Conservation (phyloP, 345 rosid genomes). For the Pseudoturritis turrita region DNA sequence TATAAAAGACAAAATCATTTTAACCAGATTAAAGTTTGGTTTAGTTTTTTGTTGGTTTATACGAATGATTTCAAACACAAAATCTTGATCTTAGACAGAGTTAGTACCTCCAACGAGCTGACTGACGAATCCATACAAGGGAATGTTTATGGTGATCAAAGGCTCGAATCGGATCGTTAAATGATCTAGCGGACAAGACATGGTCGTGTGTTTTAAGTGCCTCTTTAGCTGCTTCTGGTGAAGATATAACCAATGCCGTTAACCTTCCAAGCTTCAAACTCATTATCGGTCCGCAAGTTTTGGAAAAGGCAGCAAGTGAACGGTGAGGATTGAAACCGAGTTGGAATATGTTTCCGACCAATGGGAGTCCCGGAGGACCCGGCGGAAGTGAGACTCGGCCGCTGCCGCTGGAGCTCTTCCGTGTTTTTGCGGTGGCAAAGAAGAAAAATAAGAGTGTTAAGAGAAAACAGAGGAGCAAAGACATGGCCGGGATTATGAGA, state of each 20-base stretch:
- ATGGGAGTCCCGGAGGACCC: constrained; percentile 31
- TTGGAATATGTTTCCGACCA: constrained; percentile 43
- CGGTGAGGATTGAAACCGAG: constrained; percentile 35
- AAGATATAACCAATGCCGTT: constrained; percentile 24
- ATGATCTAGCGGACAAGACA: constrained; percentile 16
- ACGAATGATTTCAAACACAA: not conserved
- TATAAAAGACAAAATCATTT: not conserved
- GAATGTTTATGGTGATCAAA: constrained; percentile 26
- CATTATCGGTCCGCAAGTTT: constrained; percentile 42
- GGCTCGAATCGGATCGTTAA: constrained; percentile 25
- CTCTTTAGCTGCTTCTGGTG: constrained; percentile 29
- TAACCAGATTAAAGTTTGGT: not conserved
- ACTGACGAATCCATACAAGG: constrained; percentile 9
- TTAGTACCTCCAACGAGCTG: constrained; percentile 33
- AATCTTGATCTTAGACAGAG: not conserved
- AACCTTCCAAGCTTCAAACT: constrained; percentile 30
- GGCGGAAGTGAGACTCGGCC: constrained; percentile 10
- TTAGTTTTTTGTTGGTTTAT: not conserved
- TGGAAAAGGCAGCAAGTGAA: constrained; percentile 30
- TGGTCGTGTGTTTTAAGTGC: constrained; percentile 33
- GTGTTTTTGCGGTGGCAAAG: constrained; percentile 1
- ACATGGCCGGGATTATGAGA: not conserved
- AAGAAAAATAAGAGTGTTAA: not conserved
- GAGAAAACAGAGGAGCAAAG: not conserved
- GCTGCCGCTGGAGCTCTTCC: not conserved